Conservation (phyloP, 495 filamentous ascomycete species). For the Xeromyces bisporus region DNA sequence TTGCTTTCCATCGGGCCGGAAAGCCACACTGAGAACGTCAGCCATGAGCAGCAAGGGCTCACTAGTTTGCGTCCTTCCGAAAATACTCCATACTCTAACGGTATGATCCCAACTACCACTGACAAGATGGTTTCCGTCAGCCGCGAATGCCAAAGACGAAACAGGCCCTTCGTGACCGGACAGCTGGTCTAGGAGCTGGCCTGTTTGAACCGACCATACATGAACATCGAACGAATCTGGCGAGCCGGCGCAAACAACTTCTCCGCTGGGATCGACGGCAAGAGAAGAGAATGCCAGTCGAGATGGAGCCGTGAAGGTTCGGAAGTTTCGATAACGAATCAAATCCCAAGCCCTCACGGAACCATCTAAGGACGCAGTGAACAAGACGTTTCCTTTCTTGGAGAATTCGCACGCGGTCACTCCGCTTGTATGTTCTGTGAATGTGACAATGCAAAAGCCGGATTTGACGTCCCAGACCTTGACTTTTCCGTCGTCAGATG, state of each 20-base stretch:
- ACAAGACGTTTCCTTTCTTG: constrained; percentile 84
- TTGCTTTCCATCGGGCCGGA: constrained; percentile 81
- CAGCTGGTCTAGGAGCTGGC: constrained; percentile 79
- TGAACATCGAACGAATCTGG: constrained; percentile 94
- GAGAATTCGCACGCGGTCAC: constrained; percentile 94
- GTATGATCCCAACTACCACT: constrained; percentile 94
- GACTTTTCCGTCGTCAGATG: constrained; percentile 90
- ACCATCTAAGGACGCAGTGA: constrained; percentile 85
- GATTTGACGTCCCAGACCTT: constrained; percentile 96
- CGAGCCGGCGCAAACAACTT: constrained; percentile 88
- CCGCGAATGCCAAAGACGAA: constrained; percentile 69
- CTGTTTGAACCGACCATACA: constrained; percentile 96
- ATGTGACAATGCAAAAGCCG: constrained; percentile 94
- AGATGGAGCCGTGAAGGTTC: constrained; percentile 87
- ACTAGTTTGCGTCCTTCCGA: constrained; percentile 80
- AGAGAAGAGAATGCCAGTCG: constrained; percentile 81
- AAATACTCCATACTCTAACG: constrained; percentile 88
- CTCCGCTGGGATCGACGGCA: constrained; percentile 90
- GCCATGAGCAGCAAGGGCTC: constrained; percentile 83
- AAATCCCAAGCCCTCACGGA: constrained; percentile 93
- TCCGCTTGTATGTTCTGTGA: constrained; percentile 88
- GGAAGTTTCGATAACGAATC: constrained; percentile 88
- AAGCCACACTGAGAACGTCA: constrained; percentile 72
- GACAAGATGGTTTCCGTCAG: constrained; percentile 63
- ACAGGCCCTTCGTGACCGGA: constrained; percentile 90